Evolutionary conservation across 2,329 filamentous ascomycete genomes (phyloP), one percentile per base, ranked within the genome.

Genomic region (Microdochium nivale): DNA sequence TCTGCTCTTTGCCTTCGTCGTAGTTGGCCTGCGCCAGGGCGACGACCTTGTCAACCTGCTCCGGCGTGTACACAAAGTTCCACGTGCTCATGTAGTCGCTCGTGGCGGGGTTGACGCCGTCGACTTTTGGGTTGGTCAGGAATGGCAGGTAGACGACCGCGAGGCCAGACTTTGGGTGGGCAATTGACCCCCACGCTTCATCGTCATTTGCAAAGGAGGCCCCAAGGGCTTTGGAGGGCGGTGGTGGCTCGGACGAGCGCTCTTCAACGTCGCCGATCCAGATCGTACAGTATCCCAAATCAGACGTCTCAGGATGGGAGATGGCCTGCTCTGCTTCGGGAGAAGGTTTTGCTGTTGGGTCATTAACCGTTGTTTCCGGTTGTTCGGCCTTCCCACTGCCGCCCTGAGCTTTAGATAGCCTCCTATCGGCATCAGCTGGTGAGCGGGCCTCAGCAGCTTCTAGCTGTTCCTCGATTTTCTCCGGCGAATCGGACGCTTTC

Each of bases 11-110:
- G 1, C 92, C 90, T 65, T 95, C 89, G 5, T 81, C 76, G 59
- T 90, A 99, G 67, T 99, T 99, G 11, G 89, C 89, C 51, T 83
- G 78, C 1, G 94, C 91, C 25, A 99, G 77, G 4, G 79, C 77
- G 2, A 96, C 86, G 0, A 95, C 90, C 25, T 81, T 80, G 59
- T 97, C 91, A 50, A 99, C 84, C 67, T 99, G 86, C 52, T 94
- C 85, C 0, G 90, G 86, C 2, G 88, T 95, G 67, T 97, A 99
- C 27, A 96, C 84, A 65, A 97, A 97, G 65, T 99, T 99, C 94
- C 94, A 99, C 0, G 94, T 99, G 59, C 84, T 89, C 74, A 97
- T 83, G 68, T 90, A 97, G 54, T 96, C 90, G 50, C 82, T 87
- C 2, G 79, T 81, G 24, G 84, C 83, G 0, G 94, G 94, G 58